Evolutionary conservation across 345 rosid species (phyloP), one percentile per base, ranked within the genome.

Genomic region (Draba incana): DNA sequence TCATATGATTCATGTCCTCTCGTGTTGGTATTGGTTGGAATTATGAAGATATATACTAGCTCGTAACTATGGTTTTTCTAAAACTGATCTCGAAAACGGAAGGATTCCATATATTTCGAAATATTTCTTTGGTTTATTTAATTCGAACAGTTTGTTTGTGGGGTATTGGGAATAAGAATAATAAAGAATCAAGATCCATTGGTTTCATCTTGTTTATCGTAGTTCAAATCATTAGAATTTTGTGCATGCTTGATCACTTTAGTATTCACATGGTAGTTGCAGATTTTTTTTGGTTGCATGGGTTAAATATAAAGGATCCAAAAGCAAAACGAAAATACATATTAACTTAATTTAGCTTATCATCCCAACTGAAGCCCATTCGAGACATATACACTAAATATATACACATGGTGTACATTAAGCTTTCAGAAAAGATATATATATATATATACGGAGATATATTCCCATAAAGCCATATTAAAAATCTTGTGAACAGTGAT

Each of bases 401-500:
- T 5, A 47, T 48, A 57, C 28, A 52, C 13, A 41, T 28, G 44
- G 11, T 15, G 43, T 14, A 62, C n/a, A n/a, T n/a, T n/a, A n/a
- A n/a, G n/a, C n/a, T n/a, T n/a, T n/a, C n/a, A n/a, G n/a, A n/a
- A n/a, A n/a, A n/a, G n/a, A n/a, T 4, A 46, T 15, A 46, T 46
- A 15, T 46, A 1, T 3, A 44, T 69, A 50, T 41, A 42, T 35
- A 35, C 8, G 20, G 28, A 1, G 25, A 60, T 60, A 31, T 61
- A 67, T 6, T 28, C 64, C 57, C 42, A 66, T 23, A 53, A 30
- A 54, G 11, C 37, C 39, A 37, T 52, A 61, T 60, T 53, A 54
- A 30, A 68, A 75, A 46, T 62, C 49, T 52, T 37, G 63, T 67
- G 73, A 74, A 74, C 46, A 61, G 52, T 54, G 69, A 61, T 75